Conservation (phyloP, 257 asterid species). For the Agastache rugosa region DNA sequence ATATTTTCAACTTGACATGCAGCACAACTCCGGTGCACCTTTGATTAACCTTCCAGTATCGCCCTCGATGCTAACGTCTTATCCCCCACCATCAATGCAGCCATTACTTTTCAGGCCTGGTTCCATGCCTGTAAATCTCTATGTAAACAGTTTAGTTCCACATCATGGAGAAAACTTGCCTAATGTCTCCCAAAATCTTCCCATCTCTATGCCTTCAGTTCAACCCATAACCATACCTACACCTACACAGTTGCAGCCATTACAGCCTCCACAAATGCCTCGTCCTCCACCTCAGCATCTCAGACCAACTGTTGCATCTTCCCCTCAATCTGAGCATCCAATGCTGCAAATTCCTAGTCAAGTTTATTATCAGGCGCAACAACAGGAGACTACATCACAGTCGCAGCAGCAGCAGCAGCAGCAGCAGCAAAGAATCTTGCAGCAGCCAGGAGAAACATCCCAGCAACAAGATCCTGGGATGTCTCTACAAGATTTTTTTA, state of each 20-base stretch:
- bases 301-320: conserved; percentile 72
- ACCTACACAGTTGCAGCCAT: conserved; percentile 76
- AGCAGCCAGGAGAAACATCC: conserved; percentile 53
- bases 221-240: conserved; percentile 58
- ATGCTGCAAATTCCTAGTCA: conserved; percentile 51
- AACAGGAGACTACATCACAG: conserved; percentile 53
- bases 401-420: conserved; percentile 50
- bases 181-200: conserved; percentile 57
- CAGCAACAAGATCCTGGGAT: conserved; percentile 74
- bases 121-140: conserved; percentile 56
- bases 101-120: conserved; percentile 68
- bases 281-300: conserved; percentile 82
- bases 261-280: conserved; percentile 93
- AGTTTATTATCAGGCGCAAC: conserved; percentile 57
- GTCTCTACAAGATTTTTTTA: conserved; percentile 71
- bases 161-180: conserved; percentile 67
- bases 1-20: conserved; percentile 68
- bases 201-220: conserved; percentile 52
- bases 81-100: conserved; percentile 60
- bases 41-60: conserved; percentile 48
- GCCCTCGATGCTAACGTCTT: conserved; percentile 54
- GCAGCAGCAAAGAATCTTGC: conserved; percentile 41
- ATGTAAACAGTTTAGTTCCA: conserved; percentile 59
- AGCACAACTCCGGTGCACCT: conserved; percentile 48
- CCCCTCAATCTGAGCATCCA: conserved; percentile 68